Evolutionary conservation across 345 rosid species (phyloP), one percentile per base, ranked within the genome.

Genomic region (Noccaea bulbosa): DNA sequence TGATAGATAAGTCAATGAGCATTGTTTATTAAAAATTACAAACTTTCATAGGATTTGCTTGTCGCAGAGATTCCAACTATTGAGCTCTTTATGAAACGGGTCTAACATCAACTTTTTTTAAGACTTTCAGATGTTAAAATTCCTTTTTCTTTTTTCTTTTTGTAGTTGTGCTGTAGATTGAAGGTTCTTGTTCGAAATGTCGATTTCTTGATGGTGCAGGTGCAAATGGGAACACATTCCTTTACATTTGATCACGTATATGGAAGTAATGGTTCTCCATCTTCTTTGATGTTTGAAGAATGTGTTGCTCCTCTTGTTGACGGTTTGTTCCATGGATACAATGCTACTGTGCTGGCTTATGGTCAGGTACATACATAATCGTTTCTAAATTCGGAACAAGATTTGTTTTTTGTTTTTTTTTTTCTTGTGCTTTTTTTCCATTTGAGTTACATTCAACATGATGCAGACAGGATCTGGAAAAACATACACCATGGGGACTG

Each of bases 401-500:
- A 38, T 30, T 41, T 62, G 63, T 17, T 17, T 17, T 17, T 17
- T n/a, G 32, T 45, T 1, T 1, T 24, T 24, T 43, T 51, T 38
- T 54, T 2, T 8, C 1, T n/a, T 24, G 11, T 17, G 50, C 24
- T 54, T 47, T 39, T 20, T 60, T 27, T 14, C 38, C 17, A 12
- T 58, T 78, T 78, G 74, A 65, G 49, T 38, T 67, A 15, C 32
- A 37, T 22, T 16, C 20, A 39, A 40, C 27, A 22, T 78, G 55
- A 15, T 81, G 83, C 87, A 90, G 96, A 90, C 93, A 11, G 96
- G 96, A 69, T 90, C 96, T 5, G 96, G 96, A 10, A 90, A 87
- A 78, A 90, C 93, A 16, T 90, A 84, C 67, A 90, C 96, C 44
- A 90, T 90, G 96, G 96, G 96, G 43, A 87, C 96, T 49, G 93